These are phyloP conservation scores for Camelina laxa DNA, from an alignment of 345 rosid genomes.

Conservation along the genomic window DNA sequence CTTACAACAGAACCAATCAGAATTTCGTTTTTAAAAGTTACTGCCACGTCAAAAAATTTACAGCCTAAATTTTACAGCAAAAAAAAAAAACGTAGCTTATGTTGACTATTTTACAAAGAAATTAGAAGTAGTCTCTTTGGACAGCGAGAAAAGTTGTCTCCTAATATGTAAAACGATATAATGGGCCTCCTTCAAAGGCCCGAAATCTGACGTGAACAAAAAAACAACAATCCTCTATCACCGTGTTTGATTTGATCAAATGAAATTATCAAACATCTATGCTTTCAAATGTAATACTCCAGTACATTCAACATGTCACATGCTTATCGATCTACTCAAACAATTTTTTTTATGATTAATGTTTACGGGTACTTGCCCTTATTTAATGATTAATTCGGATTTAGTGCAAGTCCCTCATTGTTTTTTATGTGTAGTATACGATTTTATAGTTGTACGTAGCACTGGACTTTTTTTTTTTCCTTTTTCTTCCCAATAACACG, in stretches of 20 bases:
- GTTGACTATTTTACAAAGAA: no score
- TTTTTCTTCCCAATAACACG: neutral
- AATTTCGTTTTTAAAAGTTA: no score
- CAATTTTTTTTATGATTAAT: no score
- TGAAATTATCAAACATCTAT: neutral
- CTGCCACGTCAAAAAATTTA: no score
- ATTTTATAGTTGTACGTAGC: neutral
- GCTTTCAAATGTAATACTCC: neutral
- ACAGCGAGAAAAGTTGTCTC: no score
- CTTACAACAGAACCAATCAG: no score
- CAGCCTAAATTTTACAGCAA: no score
- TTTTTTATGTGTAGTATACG: neutral
- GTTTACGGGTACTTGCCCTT: no score
- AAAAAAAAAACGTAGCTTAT: no score
- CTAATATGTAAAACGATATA: neutral
- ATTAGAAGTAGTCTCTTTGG: no score
- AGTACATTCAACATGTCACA: neutral
- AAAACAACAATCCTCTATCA: neutral
- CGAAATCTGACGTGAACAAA: neutral
- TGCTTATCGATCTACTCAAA: neutral
- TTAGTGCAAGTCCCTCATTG: neutral
- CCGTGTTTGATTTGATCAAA: neutral
- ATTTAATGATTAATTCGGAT: neutral
- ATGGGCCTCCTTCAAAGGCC: constrained; percentile 22
- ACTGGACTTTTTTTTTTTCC: neutral